Evolutionary conservation across 202 grass and related monocot genomes (phyloP).

Genomic region (Tripidium arundinaceum): DNA sequence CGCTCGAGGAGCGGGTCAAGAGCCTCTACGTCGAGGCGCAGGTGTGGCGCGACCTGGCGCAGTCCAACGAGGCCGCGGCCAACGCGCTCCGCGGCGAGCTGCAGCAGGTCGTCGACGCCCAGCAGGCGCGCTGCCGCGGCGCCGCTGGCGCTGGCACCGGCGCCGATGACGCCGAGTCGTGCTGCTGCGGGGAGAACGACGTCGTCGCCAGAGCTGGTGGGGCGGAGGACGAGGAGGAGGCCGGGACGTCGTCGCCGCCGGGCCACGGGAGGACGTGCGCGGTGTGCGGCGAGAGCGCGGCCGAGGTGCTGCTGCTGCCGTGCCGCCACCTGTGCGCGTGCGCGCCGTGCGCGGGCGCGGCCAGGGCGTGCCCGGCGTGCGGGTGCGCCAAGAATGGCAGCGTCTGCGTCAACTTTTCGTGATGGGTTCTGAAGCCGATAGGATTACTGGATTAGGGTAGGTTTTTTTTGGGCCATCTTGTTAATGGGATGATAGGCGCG

Average conservation of each 20-base stretch:
- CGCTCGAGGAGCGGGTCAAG: conserved; percentile 46
- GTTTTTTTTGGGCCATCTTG: background rate
- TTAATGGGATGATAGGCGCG: background rate
- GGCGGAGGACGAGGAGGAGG: conserved; percentile 13
- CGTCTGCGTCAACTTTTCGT: conserved; percentile 69
- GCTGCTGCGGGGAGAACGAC: conserved; percentile 64
- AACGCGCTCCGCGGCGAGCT: conserved; percentile 50
- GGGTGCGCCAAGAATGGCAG: conserved; percentile 52
- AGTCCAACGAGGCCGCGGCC: conserved; percentile 48
- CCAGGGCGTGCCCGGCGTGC: conserved; percentile 58
- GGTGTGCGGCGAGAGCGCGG: conserved; percentile 39
- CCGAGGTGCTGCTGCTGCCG: conserved; percentile 66
- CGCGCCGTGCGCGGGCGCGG: conserved; percentile 45
- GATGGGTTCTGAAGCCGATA: conserved; percentile 17
- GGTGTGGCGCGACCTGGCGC: conserved; percentile 66
- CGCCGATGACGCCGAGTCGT: conserved; percentile 55
- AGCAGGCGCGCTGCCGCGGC: conserved; percentile 15
- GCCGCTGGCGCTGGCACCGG: too few species aligned
- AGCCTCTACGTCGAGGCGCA: conserved; percentile 46
- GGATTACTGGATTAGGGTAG: conserved; percentile 25
- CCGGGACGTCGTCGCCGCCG: background rate
- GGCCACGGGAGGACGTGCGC: conserved; percentile 9
- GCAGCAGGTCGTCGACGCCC: conserved; percentile 35
- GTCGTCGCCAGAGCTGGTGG: background rate
- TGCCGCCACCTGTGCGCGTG: conserved; percentile 80